These are phyloP conservation scores for Geotrichum siamense DNA, from an alignment of 1,139 yeast species.

Conservation along the genomic window DNA sequence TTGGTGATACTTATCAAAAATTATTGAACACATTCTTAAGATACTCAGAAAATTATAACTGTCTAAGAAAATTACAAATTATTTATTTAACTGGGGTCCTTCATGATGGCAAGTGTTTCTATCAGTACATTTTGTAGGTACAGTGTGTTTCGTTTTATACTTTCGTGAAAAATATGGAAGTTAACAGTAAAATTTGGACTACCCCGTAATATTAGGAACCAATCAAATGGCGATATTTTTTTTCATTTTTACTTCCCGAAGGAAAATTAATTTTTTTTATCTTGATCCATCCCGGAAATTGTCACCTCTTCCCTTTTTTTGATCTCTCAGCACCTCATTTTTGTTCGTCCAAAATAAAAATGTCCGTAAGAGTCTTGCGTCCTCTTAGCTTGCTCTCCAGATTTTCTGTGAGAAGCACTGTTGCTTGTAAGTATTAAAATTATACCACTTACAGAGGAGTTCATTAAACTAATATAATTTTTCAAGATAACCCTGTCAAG, in stretches of 20 bases:
- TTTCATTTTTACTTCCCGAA: no score
- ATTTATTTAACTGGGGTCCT: no score
- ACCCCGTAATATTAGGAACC: slow-evolving; percentile 2
- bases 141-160: no score
- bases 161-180: no score
- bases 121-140: no score
- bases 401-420: slow-evolving; percentile 8
- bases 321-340: slow-evolving; percentile 1
- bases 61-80: no score
- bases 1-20: no score
- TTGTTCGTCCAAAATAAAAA: slow-evolving; percentile 6
- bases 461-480: neutral
- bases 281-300: slow-evolving; percentile 1
- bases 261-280: slow-evolving; percentile 2
- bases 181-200: no score
- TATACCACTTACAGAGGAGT: no score
- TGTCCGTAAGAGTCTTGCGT: slow-evolving; percentile 14
- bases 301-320: slow-evolving; percentile 4
- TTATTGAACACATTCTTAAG: no score
- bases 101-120: no score
- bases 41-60: no score
- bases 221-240: slow-evolving; percentile 4
- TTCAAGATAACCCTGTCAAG: slow-evolving; percentile 6
- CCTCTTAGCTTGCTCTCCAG: slow-evolving; percentile 13
- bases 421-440: slow-evolving; percentile 8